Base-by-base conservation (phyloP, 768 basidiomycete genomes). In the Tulasnella sp. region DNA sequence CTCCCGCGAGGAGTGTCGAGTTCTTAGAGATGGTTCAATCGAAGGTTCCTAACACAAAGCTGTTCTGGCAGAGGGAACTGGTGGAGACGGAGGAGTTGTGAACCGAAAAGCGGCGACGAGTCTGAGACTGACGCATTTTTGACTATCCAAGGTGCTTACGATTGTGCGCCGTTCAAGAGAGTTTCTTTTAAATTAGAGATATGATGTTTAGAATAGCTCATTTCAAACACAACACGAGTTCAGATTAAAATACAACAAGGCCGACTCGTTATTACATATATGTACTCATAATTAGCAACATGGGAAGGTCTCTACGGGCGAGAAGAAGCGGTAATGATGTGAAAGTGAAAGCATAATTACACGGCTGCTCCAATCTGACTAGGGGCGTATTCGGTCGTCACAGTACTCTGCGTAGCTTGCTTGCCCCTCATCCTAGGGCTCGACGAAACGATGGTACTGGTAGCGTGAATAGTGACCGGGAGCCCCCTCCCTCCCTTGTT, bases 351-450 rank as follows among this genome's bases (percentile, higher is more conserved):
- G 61, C 29, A 35, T 67, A 51, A 26, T 76, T 37, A 76, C 10
- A 76, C 75, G 15, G 75, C 75, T 9, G 75, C 75, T 16, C 75
- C 75, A 20, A 76, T 69, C 57, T 76, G 75, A 57, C 39, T 40
- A 51, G 39, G 57, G 29, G 48, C 32, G 26, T 51, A 40, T 7
- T 40, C 57, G 29, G 40, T 32, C 57, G 55, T 61, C 23, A 57
- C 48, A 15, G 35, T 55, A 20, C 51, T 48, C n/a, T 48, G 44
- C 5, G 75, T 69, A 13, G 23, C 35, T 39, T 55, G 48, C 55
- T 55, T 76, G n/a, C 10, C 42, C 23, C 55, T 76, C 35, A 13
- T 51, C 37, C 48, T 39, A 23, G 75, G 37, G n/a, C 75, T 76
- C 42, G 37, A 37, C 3, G 48, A 15, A 5, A 51, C 57, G 35